Evolutionary conservation across 1,139 yeast genomes (phyloP).

Genomic region (Barnettozyma hawaiiensis): DNA sequence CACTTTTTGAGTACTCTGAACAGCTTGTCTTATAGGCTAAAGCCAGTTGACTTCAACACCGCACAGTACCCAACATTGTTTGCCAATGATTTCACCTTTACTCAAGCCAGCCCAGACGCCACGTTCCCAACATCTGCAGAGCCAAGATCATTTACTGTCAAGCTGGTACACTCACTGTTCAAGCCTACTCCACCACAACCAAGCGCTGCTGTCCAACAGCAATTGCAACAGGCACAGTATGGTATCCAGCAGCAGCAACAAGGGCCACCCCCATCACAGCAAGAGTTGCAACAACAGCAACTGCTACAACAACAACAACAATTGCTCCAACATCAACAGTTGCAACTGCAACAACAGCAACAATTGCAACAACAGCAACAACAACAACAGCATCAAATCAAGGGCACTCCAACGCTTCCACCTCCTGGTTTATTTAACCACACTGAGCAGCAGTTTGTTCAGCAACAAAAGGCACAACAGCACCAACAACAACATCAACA

Average conservation of each 20-base stretch:
- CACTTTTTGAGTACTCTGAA: slow-evolving; percentile 25
- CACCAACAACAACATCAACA: slow-evolving; percentile 17
- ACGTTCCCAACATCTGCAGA: background rate
- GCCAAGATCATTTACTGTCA: slow-evolving; percentile 1
- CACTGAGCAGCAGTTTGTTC: slow-evolving; percentile 11
- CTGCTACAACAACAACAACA: slow-evolving; percentile 25
- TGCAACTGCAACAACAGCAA: slow-evolving; percentile 10
- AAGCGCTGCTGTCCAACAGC: background rate
- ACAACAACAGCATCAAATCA: slow-evolving; percentile 23
- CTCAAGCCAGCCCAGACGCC: background rate
- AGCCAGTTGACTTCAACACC: slow-evolving; percentile 31
- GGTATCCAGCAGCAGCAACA: slow-evolving; percentile 6
- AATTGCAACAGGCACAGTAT: slow-evolving; percentile 1
- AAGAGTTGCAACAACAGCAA: slow-evolving; percentile 21
- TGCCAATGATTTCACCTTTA: slow-evolving; percentile 20
- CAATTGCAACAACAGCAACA: slow-evolving; percentile 4
- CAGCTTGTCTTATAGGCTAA: slow-evolving; percentile 31
- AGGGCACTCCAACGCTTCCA: slow-evolving; percentile 29
- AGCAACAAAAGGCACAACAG: slow-evolving; percentile 13
- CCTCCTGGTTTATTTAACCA: slow-evolving; percentile 42
- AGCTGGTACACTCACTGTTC: slow-evolving; percentile 3
- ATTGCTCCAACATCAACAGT: slow-evolving; percentile 16
- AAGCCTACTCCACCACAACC: slow-evolving; percentile 1
- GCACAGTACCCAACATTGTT: slow-evolving; percentile 39
- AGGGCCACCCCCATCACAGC: slow-evolving; percentile 22